phyloP scores from a whole-genome alignment of 305 asterid species.

The Fraxinus angustifolia region DNA sequence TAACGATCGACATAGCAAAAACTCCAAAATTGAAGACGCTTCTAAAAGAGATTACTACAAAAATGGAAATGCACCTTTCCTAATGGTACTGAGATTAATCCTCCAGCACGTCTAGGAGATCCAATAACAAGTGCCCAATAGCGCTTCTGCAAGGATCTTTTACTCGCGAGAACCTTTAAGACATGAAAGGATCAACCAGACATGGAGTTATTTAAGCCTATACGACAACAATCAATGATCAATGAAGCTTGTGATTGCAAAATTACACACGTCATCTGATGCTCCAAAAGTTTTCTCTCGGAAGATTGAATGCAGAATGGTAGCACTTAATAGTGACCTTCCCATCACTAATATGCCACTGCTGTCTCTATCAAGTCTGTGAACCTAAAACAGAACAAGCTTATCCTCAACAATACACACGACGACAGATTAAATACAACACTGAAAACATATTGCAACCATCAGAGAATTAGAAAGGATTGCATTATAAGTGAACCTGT shows the following conservation, averaged over 20 bases:
- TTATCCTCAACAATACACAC: constrained; percentile 36
- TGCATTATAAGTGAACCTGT: neutral
- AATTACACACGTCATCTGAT: constrained; percentile 48
- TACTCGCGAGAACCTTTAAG: constrained; percentile 44
- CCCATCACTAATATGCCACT: constrained; percentile 96
- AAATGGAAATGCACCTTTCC: constrained; percentile 53
- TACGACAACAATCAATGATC: constrained; percentile 1
- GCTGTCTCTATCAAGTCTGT: constrained; percentile 94
- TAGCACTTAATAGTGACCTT: constrained; percentile 75
- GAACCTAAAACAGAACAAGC: constrained; percentile 61
- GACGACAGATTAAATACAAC: constrained; percentile 20
- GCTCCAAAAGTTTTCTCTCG: constrained; percentile 86
- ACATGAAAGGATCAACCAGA: constrained; percentile 12
- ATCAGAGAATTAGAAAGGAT: neutral
- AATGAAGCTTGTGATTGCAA: neutral
- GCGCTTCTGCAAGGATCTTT: constrained; percentile 58
- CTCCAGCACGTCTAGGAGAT: constrained; percentile 67
- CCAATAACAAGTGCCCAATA: constrained; percentile 95
- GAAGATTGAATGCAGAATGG: constrained; percentile 76
- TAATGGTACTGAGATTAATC: constrained; percentile 66
- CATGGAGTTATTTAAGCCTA: constrained; percentile 8
- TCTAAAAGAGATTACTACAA: neutral
- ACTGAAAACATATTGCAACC: constrained; percentile 1
- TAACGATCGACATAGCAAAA: neutral
- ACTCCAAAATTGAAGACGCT: neutral